A percentile compares a stretch with the other conserved stretches of the same genome.
phyloP scores from a whole-genome alignment of 176 grass and related monocot species.

The Paspalum notatum region DNA sequence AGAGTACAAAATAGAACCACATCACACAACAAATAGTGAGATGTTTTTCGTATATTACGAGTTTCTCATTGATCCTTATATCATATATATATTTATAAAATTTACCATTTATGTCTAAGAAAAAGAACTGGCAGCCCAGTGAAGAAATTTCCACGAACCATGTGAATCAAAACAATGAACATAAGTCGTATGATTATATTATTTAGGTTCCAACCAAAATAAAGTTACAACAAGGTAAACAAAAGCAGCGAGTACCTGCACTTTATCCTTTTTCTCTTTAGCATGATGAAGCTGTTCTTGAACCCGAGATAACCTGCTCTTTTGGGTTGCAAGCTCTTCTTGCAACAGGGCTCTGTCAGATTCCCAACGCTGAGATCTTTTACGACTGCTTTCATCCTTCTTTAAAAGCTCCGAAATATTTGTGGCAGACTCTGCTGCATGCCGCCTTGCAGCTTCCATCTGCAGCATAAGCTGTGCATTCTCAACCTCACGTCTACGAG shows the following conservation, averaged over 20 bases:
- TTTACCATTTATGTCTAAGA: background rate
- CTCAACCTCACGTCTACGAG: slow-evolving; percentile 64
- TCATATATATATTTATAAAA: background rate
- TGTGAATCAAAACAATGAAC: slow-evolving; percentile 29
- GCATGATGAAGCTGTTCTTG: slow-evolving; percentile 64
- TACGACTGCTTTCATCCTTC: slow-evolving; percentile 73
- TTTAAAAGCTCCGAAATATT: slow-evolving; percentile 70
- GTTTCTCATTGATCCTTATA: background rate
- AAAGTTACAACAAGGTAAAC: slow-evolving; percentile 19
- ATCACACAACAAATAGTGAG: background rate
- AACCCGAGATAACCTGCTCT: slow-evolving; percentile 53
- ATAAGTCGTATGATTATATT: background rate
- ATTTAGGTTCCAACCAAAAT: slow-evolving; percentile 4
- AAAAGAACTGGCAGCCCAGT: background rate
- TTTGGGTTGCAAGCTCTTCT: slow-evolving; percentile 72
- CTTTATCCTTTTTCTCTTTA: slow-evolving; percentile 61
- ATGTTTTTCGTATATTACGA: background rate
- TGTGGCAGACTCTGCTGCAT: slow-evolving; percentile 52
- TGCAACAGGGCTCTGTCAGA: slow-evolving; percentile 69
- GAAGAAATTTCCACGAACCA: slow-evolving; percentile 4
- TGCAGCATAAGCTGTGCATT: slow-evolving; percentile 71
- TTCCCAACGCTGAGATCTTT: slow-evolving; percentile 86
- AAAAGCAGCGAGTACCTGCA: slow-evolving; percentile 61
- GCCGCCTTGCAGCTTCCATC: slow-evolving; percentile 87
- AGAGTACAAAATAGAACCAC: slow-evolving; percentile 12